Percentiles rank a stretch among this genome's conserved stretches.
Conservation (phyloP, 2,329 filamentous ascomycete species). For the Penicillium rolfsii region DNA sequence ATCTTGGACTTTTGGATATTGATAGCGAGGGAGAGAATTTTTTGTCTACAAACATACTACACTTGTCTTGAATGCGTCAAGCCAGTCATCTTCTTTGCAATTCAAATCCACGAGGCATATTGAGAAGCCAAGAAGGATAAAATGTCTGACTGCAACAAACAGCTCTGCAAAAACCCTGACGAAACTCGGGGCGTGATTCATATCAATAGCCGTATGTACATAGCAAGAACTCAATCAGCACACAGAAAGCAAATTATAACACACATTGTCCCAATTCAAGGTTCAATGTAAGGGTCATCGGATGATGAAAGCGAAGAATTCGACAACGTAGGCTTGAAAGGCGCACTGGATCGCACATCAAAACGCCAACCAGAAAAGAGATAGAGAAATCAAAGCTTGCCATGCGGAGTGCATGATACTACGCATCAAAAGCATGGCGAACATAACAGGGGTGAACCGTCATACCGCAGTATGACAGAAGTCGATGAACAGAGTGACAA, state of each 20-base stretch:
- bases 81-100: neutral
- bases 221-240: constrained; percentile 1
- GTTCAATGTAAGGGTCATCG: constrained; percentile 3
- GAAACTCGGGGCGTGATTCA: neutral
- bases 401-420: neutral
- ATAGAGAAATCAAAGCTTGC: neutral
- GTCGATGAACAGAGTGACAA: neutral
- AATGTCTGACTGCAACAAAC: neutral
- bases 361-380: neutral
- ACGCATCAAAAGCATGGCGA: no score
- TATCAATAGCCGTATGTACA: constrained; percentile 15
- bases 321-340: neutral
- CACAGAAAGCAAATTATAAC: neutral
- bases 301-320: neutral
- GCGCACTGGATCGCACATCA: neutral
- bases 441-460: neutral
- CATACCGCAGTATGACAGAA: neutral
- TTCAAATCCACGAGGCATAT: neutral
- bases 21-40: no score
- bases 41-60: neutral
- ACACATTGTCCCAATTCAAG: neutral
- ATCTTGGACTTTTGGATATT: neutral
- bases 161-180: neutral
- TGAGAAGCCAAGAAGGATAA: neutral
- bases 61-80: neutral